Base-by-base conservation (phyloP, 108 stramenopile genomes). In the Skeletonema menzelii region DNA sequence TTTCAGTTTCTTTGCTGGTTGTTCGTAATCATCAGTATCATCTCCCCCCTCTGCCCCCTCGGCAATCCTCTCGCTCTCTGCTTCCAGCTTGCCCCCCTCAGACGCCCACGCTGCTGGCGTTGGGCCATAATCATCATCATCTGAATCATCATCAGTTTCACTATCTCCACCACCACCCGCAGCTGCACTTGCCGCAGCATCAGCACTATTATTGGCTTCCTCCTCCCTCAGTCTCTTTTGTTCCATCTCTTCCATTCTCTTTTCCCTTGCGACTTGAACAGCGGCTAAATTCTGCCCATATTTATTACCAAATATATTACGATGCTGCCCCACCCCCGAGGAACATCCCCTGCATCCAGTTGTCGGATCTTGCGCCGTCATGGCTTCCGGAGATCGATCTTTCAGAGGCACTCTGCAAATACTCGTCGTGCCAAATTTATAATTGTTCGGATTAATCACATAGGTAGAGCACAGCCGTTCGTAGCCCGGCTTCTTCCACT, bases 401-500 rank as follows among this genome's bases (percentile, higher is more conserved):
- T 81, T 69, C 42, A 80, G 53, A 0, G 97, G 97, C 19, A 98
- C 97, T 19, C 99, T 87, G 82, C 99, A 99, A 62, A 99, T 97
- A 40, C 83, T 85, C 27, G 95, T 96, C 2, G 98, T 98, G 5
- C 99, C 99, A 77, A 99, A 99, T 71, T 99, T 99, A 86, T 97
- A 99, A 82, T 99, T 99, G 67, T 88, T 80, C 24, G 98, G 85
- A 85, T 99, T 99, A 75, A 99, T 99, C 7, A 98, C 98, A 80
- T 98, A 99, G 20, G 98, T 99, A 56, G 92, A 95, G 80, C 99
- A 99, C 5, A 99, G 91, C 13, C 95, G 84, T 77, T 99, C 99
- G 65, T 99, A 99, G 15, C 99, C 98, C 37, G 96, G 94, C 69
- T 99, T 99, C 81, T 99, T 99, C 99, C 99, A 99, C 73, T 99